Evolutionary conservation across 2,329 filamentous ascomycete species (phyloP).

Genomic region (Podosphaera aphanis): DNA sequence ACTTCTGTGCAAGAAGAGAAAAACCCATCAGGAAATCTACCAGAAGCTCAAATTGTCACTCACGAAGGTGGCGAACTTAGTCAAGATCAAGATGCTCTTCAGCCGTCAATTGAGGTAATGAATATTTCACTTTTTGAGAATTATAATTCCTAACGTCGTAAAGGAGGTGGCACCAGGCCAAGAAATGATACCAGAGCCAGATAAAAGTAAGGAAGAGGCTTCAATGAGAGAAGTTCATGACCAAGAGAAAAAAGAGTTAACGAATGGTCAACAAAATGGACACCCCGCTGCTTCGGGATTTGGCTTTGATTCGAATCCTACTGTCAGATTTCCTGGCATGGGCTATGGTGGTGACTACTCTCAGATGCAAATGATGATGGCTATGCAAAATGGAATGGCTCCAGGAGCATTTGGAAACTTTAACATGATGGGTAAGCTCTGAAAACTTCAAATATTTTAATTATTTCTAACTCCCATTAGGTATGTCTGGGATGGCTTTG

Average conservation of each 20-base stretch:
- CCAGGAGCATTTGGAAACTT: constrained; percentile 31
- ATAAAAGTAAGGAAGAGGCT: constrained; percentile 5
- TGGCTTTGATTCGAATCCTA: constrained; percentile 20
- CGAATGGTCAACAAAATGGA: constrained; percentile 5
- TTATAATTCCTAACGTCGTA: constrained; percentile 6
- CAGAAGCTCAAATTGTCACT: constrained; percentile 2
- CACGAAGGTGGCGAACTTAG: constrained; percentile 3
- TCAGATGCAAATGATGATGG: constrained; percentile 60
- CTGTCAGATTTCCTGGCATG: constrained; percentile 20
- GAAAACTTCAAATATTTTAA: background rate
- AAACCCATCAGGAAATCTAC: constrained; percentile 2
- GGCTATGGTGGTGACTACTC: constrained; percentile 37
- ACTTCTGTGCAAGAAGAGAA: constrained; percentile 4
- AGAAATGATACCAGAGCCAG: constrained; percentile 10
- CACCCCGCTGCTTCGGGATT: constrained; percentile 17
- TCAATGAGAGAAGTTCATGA: constrained; percentile 5
- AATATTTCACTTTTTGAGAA: background rate
- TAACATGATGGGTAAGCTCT: constrained; percentile 65
- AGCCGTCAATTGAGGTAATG: constrained; percentile 18
- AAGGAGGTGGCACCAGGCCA: constrained; percentile 16
- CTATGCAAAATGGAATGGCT: constrained; percentile 46
- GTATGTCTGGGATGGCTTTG: constrained; percentile 69
- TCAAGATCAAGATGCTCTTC: constrained; percentile 17
- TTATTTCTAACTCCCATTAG: constrained; percentile 20
- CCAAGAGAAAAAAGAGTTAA: constrained; percentile 4